A percentile compares a stretch with the other conserved stretches of the same genome.
Conservation (phyloP, 805 yeast species). For the Helenozyma baotianmanensis region DNA sequence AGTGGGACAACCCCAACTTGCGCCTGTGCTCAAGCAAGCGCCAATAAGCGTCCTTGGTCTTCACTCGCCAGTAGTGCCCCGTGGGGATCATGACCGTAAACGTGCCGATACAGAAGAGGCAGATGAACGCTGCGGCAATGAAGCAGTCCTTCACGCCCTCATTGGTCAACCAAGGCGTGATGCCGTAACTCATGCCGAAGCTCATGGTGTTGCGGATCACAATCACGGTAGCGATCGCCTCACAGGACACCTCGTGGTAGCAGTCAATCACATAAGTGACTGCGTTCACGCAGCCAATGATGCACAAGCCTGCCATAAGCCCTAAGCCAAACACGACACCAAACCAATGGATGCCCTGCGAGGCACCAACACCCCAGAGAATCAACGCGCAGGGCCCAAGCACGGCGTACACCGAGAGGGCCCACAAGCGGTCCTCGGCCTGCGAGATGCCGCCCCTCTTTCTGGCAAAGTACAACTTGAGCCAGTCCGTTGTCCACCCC, state of each 20-base stretch:
- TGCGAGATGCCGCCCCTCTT: constrained; percentile 10
- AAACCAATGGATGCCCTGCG: constrained; percentile 19
- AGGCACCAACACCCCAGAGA: constrained; percentile 23
- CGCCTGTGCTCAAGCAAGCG: constrained; percentile 20
- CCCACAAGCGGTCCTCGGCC: constrained; percentile 14
- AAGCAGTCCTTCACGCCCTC: constrained; percentile 54
- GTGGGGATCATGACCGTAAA: constrained; percentile 37
- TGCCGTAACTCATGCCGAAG: constrained; percentile 57
- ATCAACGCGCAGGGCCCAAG: constrained; percentile 14
- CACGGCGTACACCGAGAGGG: constrained; percentile 12
- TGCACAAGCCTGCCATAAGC: constrained; percentile 16
- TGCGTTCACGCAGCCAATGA: constrained; percentile 25
- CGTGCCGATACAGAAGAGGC: constrained; percentile 43
- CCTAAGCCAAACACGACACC: constrained; percentile 24
- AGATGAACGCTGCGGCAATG: constrained; percentile 51
- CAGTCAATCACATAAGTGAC: constrained; percentile 24
- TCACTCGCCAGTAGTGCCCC: constrained; percentile 34
- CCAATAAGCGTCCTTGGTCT: constrained; percentile 31
- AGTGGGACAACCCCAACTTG: constrained; percentile 8
- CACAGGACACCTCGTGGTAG: constrained; percentile 25
- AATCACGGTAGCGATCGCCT: constrained; percentile 45
- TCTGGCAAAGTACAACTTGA: constrained; percentile 10
- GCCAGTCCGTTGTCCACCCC: constrained; percentile 14
- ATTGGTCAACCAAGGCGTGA: constrained; percentile 52
- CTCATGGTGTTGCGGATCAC: constrained; percentile 55